A percentile compares a stretch with the other conserved stretches of the same genome.
Evolutionary conservation across 73 alveolate genomes (phyloP).

Genomic region (Paramecium primaurelia): DNA sequence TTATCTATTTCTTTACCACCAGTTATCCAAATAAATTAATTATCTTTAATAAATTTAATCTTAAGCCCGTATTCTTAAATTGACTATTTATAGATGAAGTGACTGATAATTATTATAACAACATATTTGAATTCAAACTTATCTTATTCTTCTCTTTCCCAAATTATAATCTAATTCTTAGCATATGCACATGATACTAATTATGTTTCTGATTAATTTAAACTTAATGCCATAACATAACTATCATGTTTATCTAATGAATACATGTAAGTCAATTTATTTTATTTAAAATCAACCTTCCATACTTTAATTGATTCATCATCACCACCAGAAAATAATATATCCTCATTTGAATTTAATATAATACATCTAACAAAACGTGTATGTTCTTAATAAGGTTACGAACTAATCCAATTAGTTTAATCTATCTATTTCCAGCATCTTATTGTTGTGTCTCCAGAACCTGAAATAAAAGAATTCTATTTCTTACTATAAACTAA

Average conservation of each 20-base stretch:
- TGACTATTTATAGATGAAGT: too few species aligned
- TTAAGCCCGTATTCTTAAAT: neutral
- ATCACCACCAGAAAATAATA: neutral
- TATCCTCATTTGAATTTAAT: neutral
- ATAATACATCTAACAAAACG: neutral
- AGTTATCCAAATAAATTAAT: too few species aligned
- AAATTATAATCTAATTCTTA: neutral
- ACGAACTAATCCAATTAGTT: neutral
- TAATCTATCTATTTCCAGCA: neutral
- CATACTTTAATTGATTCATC: neutral
- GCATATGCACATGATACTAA: neutral
- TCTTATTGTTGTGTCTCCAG: neutral
- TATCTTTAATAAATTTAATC: too few species aligned
- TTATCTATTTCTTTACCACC: too few species aligned
- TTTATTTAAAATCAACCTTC: neutral
- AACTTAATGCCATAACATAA: neutral
- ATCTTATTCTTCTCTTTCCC: neutral
- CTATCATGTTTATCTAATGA: neutral
- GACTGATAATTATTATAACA: too few species aligned
- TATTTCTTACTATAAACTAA: neutral
- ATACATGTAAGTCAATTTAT: neutral
- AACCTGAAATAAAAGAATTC: neutral
- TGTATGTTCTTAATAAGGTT: neutral
- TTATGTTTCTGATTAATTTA: neutral
- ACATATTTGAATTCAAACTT: neutral